phyloP scores from a whole-genome alignment of 2,329 filamentous ascomycete genomes.

The Aspergillus terreus region DNA sequence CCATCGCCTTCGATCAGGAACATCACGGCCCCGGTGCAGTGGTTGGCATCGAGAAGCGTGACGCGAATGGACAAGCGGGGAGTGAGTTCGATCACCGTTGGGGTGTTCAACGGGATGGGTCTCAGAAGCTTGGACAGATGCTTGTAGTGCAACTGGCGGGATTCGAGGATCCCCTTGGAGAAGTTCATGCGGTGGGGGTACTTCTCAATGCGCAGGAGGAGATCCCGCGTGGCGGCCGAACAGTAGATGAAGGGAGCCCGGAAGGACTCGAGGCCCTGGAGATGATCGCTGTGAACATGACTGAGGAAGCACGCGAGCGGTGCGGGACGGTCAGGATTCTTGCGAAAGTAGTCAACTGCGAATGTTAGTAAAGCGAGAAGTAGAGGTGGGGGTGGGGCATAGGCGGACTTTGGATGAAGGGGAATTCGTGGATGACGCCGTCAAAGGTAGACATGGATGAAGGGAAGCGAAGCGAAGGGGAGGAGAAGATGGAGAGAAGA shows the following conservation, averaged over 20 bases:
- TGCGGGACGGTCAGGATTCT: slow-evolving; percentile 49
- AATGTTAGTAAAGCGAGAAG: slow-evolving; percentile 7
- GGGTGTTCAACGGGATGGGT: slow-evolving; percentile 76
- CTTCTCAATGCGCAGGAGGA: slow-evolving; percentile 75
- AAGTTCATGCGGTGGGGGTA: slow-evolving; percentile 79
- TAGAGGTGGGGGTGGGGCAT: neutral
- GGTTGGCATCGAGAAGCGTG: slow-evolving; percentile 86
- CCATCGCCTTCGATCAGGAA: slow-evolving; percentile 76
- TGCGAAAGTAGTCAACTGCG: slow-evolving; percentile 77
- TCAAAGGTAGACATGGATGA: slow-evolving; percentile 74
- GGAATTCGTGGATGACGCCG: slow-evolving; percentile 70
- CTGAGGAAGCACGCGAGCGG: slow-evolving; percentile 84
- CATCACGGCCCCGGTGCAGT: slow-evolving; percentile 88
- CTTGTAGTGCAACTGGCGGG: slow-evolving; percentile 69
- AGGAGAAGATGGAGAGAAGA: neutral
- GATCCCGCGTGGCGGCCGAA: slow-evolving; percentile 73
- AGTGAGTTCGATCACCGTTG: slow-evolving; percentile 69
- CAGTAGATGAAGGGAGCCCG: slow-evolving; percentile 85
- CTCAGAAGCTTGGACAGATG: slow-evolving; percentile 72
- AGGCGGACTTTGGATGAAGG: slow-evolving; percentile 63
- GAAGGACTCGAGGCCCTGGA: slow-evolving; percentile 72
- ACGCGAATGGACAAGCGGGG: slow-evolving; percentile 69
- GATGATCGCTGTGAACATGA: slow-evolving; percentile 89
- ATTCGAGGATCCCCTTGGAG: slow-evolving; percentile 71
- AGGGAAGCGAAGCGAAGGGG: neutral